Evolutionary conservation across 2,329 filamentous ascomycete genomes (phyloP).

Genomic region (Teratosphaeria destructans): DNA sequence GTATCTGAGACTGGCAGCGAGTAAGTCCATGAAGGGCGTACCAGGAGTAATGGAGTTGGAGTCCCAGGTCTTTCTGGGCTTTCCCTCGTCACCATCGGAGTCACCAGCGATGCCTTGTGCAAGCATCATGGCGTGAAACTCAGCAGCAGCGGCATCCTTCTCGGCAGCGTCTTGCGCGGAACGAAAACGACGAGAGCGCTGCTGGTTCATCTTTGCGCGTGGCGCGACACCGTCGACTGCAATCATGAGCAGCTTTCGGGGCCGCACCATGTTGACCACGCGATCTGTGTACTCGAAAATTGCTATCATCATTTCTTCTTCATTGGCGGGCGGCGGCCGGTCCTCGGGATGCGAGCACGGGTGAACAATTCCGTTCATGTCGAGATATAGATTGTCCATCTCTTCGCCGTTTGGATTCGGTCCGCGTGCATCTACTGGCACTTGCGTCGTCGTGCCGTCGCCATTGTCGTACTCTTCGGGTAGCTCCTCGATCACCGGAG

Average conservation of each 20-base stretch:
- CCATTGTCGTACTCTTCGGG: conserved; percentile 68
- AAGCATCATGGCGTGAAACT: conserved; percentile 74
- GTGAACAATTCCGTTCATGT: conserved; percentile 99
- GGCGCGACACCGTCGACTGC: conserved; percentile 96
- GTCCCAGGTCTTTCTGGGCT: conserved; percentile 87
- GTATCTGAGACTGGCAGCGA: conserved; percentile 81
- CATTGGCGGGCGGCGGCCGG: conserved; percentile 76
- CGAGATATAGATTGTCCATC: conserved; percentile 93
- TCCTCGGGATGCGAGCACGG: conserved; percentile 97
- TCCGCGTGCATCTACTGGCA: conserved; percentile 74
- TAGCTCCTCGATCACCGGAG: conserved; percentile 75
- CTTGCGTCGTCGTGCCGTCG: conserved; percentile 64
- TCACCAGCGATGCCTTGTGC: conserved; percentile 41
- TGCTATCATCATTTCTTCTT: conserved; percentile 99
- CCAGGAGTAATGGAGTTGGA: conserved; percentile 82
- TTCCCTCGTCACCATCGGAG: conserved; percentile 29
- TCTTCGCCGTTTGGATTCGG: conserved; percentile 97
- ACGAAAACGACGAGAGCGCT: conserved; percentile 89
- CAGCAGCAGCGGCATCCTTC: conserved; percentile 82
- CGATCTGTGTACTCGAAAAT: conserved; percentile 98
- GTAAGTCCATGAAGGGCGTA: conserved; percentile 96
- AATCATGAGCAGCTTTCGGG: conserved; percentile 92
- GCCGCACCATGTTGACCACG: conserved; percentile 96
- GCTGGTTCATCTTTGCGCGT: conserved; percentile 98
- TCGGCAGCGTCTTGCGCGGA: conserved; percentile 89